Evolutionary conservation across 768 basidiomycete species (phyloP).

Genomic region (Mycena vulgaris): DNA sequence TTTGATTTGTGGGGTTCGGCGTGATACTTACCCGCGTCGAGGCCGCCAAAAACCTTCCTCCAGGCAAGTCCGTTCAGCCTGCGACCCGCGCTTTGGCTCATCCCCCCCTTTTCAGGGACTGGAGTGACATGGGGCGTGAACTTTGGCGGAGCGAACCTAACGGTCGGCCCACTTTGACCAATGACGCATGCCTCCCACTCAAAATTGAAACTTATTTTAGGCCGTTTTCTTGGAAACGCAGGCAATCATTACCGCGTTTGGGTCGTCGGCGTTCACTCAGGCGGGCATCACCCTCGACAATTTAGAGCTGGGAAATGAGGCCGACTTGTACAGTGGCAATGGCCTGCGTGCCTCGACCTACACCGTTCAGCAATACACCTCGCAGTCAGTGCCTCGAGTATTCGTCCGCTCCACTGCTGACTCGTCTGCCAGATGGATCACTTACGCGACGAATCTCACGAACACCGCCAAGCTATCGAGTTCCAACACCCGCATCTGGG

Average conservation of each 20-base stretch:
- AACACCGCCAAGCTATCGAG: constrained; percentile 54
- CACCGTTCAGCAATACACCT: constrained; percentile 61
- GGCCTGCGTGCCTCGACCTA: constrained; percentile 58
- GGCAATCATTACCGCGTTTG: constrained; percentile 65
- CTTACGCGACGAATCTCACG: constrained; percentile 67
- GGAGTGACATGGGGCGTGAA: constrained; percentile 82
- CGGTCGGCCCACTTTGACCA: constrained; percentile 40
- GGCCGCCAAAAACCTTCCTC: background rate
- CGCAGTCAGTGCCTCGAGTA: constrained; percentile 57
- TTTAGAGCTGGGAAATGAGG: constrained; percentile 75
- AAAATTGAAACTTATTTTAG: constrained; percentile 14
- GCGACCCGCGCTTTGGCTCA: constrained; percentile 7
- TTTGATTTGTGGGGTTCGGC: background rate
- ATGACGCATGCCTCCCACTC: constrained; percentile 10
- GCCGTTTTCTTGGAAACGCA: constrained; percentile 63
- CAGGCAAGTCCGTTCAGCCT: constrained; percentile 14
- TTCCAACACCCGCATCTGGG: constrained; percentile 63
- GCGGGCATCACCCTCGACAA: constrained; percentile 65
- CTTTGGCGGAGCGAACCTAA: constrained; percentile 67
- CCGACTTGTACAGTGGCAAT: constrained; percentile 67
- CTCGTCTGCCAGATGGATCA: constrained; percentile 60
- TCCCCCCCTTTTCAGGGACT: constrained; percentile 57
- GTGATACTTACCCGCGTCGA: constrained; percentile 9
- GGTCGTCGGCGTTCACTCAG: constrained; percentile 52
- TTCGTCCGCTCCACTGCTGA: constrained; percentile 1